Conservation (phyloP, 2,329 filamentous ascomycete genomes). For the Cordyceps fumosorosea region DNA sequence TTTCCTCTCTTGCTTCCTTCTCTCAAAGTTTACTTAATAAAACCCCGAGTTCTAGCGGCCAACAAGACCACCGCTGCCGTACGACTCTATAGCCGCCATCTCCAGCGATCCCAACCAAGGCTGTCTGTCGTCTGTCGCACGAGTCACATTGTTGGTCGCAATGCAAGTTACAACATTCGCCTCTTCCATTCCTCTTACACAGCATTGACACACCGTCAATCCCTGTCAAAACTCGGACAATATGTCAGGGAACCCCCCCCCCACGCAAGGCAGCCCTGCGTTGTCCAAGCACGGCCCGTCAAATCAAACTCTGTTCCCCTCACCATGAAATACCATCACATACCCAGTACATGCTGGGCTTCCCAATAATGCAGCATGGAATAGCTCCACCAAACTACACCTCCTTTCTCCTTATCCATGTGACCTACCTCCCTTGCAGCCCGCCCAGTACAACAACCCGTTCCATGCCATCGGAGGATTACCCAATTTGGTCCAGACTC, state of each 20-base stretch:
- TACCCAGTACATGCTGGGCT: too few species aligned
- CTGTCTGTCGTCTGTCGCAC: not conserved
- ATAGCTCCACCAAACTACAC: not conserved
- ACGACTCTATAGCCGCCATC: too few species aligned
- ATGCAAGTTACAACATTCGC: not conserved
- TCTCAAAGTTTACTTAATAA: too few species aligned
- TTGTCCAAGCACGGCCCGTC: not conserved
- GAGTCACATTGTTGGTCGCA: not conserved
- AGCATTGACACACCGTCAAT: not conserved
- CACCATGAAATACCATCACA: too few species aligned
- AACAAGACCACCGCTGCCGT: not conserved
- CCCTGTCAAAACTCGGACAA: not conserved
- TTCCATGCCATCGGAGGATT: not conserved
- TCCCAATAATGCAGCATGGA: not conserved
- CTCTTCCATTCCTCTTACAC: not conserved
- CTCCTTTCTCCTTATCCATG: not conserved
- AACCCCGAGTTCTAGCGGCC: not conserved
- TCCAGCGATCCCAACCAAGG: too few species aligned
- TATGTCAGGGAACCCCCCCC: not conserved
- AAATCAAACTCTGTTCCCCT: slow-evolving; percentile 2
- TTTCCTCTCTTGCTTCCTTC: too few species aligned
- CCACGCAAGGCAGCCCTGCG: not conserved
- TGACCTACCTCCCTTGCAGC: not conserved
- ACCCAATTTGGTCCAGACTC: not conserved
- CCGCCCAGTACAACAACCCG: not conserved